Conservation (phyloP, 169 alveolate genomes). For the Plasmodium cynomolgi region DNA sequence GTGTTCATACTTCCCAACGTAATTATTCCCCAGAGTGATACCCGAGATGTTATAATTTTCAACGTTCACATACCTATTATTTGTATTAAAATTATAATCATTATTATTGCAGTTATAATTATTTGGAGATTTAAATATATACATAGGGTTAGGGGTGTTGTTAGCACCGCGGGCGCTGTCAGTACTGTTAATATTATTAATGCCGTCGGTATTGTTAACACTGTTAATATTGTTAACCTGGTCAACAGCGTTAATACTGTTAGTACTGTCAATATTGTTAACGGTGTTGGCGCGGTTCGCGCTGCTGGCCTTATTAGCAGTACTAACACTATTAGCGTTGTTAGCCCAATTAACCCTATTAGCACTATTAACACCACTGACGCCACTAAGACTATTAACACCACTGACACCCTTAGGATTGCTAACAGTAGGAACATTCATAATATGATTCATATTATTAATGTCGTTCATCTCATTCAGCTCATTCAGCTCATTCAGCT, state of each 20-base stretch:
- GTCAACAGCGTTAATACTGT: neutral
- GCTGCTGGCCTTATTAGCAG: neutral
- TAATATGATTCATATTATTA: neutral
- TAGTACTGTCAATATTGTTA: neutral
- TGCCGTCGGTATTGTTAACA: neutral
- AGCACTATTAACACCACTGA: constrained; percentile 9
- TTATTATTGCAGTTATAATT: constrained; percentile 55
- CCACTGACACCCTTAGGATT: neutral
- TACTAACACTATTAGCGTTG: neutral
- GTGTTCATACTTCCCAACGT: neutral
- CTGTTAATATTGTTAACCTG: neutral
- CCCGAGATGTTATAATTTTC: constrained; percentile 28
- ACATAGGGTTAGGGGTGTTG: constrained; percentile 40
- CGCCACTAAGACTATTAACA: constrained; percentile 19
- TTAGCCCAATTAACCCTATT: constrained; percentile 9
- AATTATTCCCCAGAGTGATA: constrained; percentile 13
- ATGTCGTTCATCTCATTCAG: neutral
- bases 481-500: neutral
- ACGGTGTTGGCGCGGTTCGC: neutral
- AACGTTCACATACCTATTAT: constrained; percentile 71
- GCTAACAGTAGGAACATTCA: constrained; percentile 4
- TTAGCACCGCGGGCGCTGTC: neutral
- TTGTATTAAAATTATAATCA: constrained; percentile 62
- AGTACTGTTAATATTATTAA: neutral
- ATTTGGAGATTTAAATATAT: constrained; percentile 39